Evolutionary conservation across 768 basidiomycete genomes (phyloP).

Genomic region (Rickenella mellea): DNA sequence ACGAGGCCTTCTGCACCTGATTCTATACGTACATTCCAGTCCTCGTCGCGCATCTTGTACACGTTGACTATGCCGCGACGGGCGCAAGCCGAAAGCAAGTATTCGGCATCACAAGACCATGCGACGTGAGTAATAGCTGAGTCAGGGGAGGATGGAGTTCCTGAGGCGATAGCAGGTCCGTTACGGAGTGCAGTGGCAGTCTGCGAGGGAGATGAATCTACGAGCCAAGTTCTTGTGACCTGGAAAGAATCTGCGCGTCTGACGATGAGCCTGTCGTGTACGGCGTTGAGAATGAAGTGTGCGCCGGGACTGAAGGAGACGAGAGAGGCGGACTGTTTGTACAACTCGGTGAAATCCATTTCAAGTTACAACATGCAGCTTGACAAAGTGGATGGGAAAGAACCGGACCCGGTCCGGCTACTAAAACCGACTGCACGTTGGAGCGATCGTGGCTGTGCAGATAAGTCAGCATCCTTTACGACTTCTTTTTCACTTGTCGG

Average conservation of each 20-base stretch:
- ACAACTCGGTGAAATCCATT: constrained; percentile 86
- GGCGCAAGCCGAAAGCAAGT: constrained; percentile 73
- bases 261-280: constrained; percentile 72
- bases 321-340: constrained; percentile 56
- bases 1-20: constrained; percentile 77
- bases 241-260: constrained; percentile 79
- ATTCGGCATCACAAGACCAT: constrained; percentile 88
- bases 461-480: too few relatives aligned
- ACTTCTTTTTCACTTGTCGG: too few relatives aligned
- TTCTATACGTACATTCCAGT: constrained; percentile 70
- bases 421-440: too few relatives aligned
- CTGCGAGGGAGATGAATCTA: constrained; percentile 45
- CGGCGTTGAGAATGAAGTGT: constrained; percentile 76
- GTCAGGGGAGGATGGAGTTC: constrained; percentile 19
- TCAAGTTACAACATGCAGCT: background rate
- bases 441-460: too few relatives aligned
- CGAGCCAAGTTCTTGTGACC: constrained; percentile 71
- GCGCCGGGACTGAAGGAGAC: constrained; percentile 81
- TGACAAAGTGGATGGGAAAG: background rate
- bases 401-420: background rate
- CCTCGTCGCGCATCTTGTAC: constrained; percentile 71
- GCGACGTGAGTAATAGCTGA: constrained; percentile 61
- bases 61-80: constrained; percentile 64
- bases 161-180: constrained; percentile 15
- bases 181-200: constrained; percentile 34